phyloP scores from a whole-genome alignment of 331 rosid species.

The Quercus tomentella region DNA sequence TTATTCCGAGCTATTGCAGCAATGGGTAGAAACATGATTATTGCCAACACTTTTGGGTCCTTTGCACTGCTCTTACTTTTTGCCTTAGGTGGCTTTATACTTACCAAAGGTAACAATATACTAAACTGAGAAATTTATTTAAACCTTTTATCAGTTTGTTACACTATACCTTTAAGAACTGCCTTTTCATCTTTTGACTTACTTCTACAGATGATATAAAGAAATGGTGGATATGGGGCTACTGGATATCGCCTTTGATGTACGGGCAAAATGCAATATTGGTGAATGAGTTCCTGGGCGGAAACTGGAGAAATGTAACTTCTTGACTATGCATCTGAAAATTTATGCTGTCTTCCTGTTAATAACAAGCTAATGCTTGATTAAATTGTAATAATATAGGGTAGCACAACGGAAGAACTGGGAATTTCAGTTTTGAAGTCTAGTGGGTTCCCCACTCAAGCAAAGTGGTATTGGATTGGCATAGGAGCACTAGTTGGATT shows the following conservation, averaged over 20 bases:
- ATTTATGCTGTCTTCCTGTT: neutral
- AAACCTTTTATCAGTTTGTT: neutral
- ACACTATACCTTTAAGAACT: constrained; percentile 1
- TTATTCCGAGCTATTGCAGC: constrained; percentile 58
- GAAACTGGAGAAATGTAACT: constrained; percentile 60
- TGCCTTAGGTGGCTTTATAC: constrained; percentile 47
- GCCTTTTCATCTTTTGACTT: constrained; percentile 8
- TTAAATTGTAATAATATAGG: constrained; percentile 19
- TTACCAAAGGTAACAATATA: constrained; percentile 33
- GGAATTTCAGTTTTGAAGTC: constrained; percentile 59
- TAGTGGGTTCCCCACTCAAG: constrained; percentile 48
- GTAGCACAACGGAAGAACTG: constrained; percentile 30
- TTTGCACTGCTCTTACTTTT: constrained; percentile 32
- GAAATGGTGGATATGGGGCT: constrained; percentile 68
- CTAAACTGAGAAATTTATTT: constrained; percentile 5
- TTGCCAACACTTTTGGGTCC: constrained; percentile 40
- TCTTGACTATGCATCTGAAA: constrained; percentile 10
- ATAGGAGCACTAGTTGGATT: constrained; percentile 41
- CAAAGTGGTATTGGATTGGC: constrained; percentile 65
- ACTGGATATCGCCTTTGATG: constrained; percentile 52
- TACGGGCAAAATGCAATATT: constrained; percentile 46
- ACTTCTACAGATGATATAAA: constrained; percentile 49
- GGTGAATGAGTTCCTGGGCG: constrained; percentile 61
- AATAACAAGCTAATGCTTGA: neutral
- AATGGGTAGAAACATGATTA: constrained; percentile 39